A percentile compares a stretch with the other conserved stretches of the same genome.
These are phyloP conservation scores for Debaryomyces singareniensis DNA, from an alignment of 1,139 yeast genomes.

Conservation along the genomic window DNA sequence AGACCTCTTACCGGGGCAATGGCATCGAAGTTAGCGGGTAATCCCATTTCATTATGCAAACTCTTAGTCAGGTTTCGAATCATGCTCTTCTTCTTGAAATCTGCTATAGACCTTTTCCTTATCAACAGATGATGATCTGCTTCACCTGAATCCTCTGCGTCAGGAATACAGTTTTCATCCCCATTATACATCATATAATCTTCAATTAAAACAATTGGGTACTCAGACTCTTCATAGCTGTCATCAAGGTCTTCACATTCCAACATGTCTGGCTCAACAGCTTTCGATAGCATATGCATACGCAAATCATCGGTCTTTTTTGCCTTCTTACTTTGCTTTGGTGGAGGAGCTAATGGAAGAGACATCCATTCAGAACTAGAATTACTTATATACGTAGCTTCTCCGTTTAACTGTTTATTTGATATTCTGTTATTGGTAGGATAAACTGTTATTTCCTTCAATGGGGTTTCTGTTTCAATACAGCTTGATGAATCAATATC, in stretches of 20 bases:
- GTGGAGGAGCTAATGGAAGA: conserved; percentile 59
- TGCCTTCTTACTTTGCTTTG: conserved; percentile 10
- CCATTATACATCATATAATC: conserved; percentile 30
- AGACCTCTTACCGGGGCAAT: no score
- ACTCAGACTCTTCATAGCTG: conserved; percentile 23
- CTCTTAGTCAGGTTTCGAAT: no score
- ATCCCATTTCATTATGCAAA: no score
- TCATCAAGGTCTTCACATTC: conserved; percentile 5
- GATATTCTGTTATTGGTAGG: no score
- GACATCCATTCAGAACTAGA: conserved; percentile 48
- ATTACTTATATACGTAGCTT: no score
- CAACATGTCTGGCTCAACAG: not conserved
- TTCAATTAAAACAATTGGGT: conserved; percentile 47
- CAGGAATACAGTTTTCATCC: not conserved
- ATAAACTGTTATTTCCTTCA: no score
- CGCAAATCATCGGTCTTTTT: not conserved
- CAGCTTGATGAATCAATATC: no score
- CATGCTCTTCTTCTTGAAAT: conserved; percentile 25
- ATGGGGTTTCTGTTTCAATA: no score
- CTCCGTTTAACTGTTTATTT: no score
- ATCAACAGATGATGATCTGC: conserved; percentile 6
- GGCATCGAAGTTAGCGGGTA: no score
- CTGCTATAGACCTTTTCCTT: conserved; percentile 33
- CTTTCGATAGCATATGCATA: no score
- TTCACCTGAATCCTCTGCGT: not conserved